Conservation (phyloP, 495 filamentous ascomycete genomes). For the Aspergillus bertholletiae region DNA sequence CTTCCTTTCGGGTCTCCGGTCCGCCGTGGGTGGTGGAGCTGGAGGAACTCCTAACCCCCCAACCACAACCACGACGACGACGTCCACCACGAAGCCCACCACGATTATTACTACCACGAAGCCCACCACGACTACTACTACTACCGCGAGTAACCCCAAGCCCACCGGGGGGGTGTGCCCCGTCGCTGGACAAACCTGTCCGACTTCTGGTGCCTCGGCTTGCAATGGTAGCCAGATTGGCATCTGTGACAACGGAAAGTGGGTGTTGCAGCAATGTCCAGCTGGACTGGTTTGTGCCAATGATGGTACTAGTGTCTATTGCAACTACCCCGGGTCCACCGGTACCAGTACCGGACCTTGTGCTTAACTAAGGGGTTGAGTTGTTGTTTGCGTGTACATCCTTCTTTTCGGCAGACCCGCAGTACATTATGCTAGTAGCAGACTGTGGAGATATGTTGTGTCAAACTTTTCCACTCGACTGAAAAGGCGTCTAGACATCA, state of each 20-base stretch:
- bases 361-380: too few species aligned
- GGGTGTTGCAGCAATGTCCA: not conserved
- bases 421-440: too few species aligned
- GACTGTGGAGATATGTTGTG: too few species aligned
- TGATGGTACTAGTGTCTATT: not conserved
- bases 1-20: constrained; percentile 44
- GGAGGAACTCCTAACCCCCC: not conserved
- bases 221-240: not conserved
- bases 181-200: not conserved
- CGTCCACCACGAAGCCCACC: not conserved
- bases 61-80: not conserved
- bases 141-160: too few species aligned
- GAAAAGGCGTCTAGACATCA: too few species aligned
- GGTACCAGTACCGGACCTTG: too few species aligned
- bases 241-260: not conserved
- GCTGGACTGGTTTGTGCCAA: not conserved
- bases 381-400: too few species aligned
- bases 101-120: not conserved
- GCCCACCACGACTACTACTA: not conserved
- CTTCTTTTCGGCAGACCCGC: too few species aligned
- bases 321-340: too few species aligned
- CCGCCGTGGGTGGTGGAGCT: not conserved
- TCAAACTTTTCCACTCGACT: too few species aligned
- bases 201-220: not conserved
- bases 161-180: not conserved